Evolutionary conservation across 768 basidiomycete genomes (phyloP), one percentile per base, ranked within the genome.

Genomic region (Goffeauzyma gilvescens): DNA sequence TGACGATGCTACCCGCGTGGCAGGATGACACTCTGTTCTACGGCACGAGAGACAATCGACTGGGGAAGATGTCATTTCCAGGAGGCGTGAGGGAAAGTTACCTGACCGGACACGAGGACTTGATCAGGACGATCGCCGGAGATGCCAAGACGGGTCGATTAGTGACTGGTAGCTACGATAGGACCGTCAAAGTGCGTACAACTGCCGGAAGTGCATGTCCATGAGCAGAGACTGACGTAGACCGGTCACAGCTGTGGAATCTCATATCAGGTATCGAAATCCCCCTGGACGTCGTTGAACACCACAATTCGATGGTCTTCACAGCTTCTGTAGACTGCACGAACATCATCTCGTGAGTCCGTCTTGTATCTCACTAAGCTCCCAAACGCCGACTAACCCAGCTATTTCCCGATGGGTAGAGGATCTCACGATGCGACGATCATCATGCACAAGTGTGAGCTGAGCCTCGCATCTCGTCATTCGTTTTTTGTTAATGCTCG

Each of bases 121-220:
- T 45, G 14, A 38, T 45, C 6, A 38, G 44, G 32, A 40, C 44
- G 22, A 21, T 45, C 12, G 37, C 27, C 25, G 2, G 23, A 26
- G 27, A 30, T 35, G 26, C 2, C 18, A 15, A 30, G 32, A 21
- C 27, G 34, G 13, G 37, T 38, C 4, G 37, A 23, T 21, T 38
- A 10, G 6, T 18, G 6, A 38, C 18, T 24, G 37, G 37, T 8
- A 38, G 37, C 17, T 38, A 38, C 37, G 37, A 38, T 24, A 30
- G n/a, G n/a, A 30, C 9, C n/a, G 28, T 30, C n/a, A 9, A n/a
- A 30, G 28, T 30, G 28, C 9, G 28, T 30, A 30, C 9, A 30
- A 30, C 28, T 30, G n/a, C 28, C 9, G 8, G 28, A 30, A 9
- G 9, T 30, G 8, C n/a, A n/a, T n/a, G 8, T 9, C n/a, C n/a